These are phyloP conservation scores for Cytospora leucostoma DNA, from an alignment of 2,329 filamentous ascomycete genomes.

Conservation along the genomic window DNA sequence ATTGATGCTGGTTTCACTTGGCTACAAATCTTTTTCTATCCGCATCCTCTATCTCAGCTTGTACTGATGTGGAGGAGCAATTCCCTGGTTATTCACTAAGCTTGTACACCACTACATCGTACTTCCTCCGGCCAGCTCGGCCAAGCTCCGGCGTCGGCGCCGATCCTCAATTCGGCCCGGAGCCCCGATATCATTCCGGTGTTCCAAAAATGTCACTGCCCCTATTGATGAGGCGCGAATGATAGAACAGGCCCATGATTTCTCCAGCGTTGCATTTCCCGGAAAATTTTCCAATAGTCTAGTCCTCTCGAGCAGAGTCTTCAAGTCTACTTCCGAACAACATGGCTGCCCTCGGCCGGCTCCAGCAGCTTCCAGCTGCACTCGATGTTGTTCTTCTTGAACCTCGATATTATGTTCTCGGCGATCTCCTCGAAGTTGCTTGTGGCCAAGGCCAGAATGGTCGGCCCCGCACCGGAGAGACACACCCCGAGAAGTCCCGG, in stretches of 20 bases:
- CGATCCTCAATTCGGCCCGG: not conserved
- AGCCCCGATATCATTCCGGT: not conserved
- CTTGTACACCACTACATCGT: not conserved
- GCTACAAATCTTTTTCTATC: not conserved
- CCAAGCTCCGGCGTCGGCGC: constrained; percentile 1
- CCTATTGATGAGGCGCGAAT: not conserved
- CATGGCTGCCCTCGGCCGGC: constrained; percentile 72
- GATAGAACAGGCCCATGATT: not conserved
- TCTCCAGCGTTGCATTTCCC: too few relatives aligned
- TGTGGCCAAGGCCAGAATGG: constrained; percentile 89
- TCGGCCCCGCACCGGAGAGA: constrained; percentile 90
- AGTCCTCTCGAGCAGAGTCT: not conserved
- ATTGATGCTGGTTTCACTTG: not conserved
- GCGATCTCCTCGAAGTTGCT: constrained; percentile 88
- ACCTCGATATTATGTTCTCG: constrained; percentile 71
- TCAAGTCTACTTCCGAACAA: constrained; percentile 40
- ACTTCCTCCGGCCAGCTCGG: not conserved
- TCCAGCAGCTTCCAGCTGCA: constrained; percentile 89
- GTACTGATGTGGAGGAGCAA: not conserved
- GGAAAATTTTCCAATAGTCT: too few relatives aligned
- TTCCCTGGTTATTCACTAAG: not conserved
- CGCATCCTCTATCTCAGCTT: not conserved
- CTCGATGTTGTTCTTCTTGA: constrained; percentile 70
- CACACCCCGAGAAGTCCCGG: constrained; percentile 91
- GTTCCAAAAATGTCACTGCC: not conserved